phyloP scores from a whole-genome alignment of 805 yeast species.

The Saccharomycopsis microspora region DNA sequence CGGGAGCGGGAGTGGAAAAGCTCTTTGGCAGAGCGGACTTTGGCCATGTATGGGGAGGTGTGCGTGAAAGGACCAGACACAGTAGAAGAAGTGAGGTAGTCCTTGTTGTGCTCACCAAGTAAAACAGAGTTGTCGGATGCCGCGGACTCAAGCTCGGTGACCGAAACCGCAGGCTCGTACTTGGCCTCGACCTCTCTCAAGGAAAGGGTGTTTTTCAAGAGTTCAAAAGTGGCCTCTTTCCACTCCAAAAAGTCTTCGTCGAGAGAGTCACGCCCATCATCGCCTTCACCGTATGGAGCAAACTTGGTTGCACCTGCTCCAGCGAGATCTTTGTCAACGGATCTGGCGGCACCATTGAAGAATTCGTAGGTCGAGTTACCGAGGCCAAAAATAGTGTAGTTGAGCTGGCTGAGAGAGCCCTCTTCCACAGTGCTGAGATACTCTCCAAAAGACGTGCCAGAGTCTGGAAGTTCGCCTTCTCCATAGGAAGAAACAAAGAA shows the following conservation, averaged over 20 bases:
- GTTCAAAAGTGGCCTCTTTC: conserved; percentile 71
- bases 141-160: conserved; percentile 29
- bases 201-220: conserved; percentile 49
- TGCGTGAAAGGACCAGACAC: conserved; percentile 67
- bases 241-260: conserved; percentile 92
- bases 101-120: conserved; percentile 72
- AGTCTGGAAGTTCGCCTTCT: conserved; percentile 97
- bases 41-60: conserved; percentile 74
- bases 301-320: conserved; percentile 63
- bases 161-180: conserved; percentile 57
- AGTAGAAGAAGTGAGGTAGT: conserved; percentile 33
- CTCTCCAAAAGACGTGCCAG: conserved; percentile 72
- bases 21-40: conserved; percentile 49
- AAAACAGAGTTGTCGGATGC: conserved; percentile 32
- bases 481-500: conserved; percentile 91
- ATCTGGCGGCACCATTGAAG: conserved; percentile 72
- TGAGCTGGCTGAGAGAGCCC: conserved; percentile 44
- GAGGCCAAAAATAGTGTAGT: conserved; percentile 74
- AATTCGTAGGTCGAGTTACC: conserved; percentile 94
- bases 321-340: conserved; percentile 35
- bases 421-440: conserved; percentile 45
- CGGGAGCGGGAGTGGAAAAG: conserved; percentile 55
- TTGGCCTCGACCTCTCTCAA: conserved; percentile 71
- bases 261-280: conserved; percentile 88
- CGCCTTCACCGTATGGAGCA: conserved; percentile 83